phyloP scores from a whole-genome alignment of 176 grass and related monocot genomes.

The Lolium perenne region DNA sequence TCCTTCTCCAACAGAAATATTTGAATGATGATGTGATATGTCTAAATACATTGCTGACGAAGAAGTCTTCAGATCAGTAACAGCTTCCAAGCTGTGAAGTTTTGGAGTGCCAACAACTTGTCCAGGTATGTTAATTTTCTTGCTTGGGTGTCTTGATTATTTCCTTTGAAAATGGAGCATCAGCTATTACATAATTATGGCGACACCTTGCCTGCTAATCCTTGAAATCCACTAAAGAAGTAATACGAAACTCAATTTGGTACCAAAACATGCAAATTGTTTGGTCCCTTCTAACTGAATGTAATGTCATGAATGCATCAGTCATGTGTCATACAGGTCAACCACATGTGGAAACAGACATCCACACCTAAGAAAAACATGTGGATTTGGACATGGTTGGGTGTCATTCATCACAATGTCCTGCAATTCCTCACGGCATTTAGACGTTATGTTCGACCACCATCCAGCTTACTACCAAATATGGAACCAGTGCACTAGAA shows the following conservation, averaged over 20 bases:
- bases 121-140: slow-evolving; percentile 16
- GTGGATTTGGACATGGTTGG: slow-evolving; percentile 1
- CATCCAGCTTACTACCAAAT: not conserved
- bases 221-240: not conserved
- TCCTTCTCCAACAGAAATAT: slow-evolving; percentile 14
- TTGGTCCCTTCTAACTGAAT: not conserved
- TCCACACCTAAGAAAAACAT: not conserved
- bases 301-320: not conserved
- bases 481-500: not conserved
- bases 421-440: slow-evolving; percentile 9
- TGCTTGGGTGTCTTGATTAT: not conserved
- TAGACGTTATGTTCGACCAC: not conserved
- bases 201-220: not conserved
- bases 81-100: not conserved
- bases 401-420: not conserved
- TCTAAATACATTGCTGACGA: not conserved
- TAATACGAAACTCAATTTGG: not conserved
- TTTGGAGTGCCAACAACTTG: not conserved
- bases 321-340: not conserved
- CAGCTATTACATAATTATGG: not conserved
- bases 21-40: not conserved
- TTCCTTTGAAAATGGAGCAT: slow-evolving; percentile 16
- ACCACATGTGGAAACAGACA: slow-evolving; percentile 11
- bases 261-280: not conserved
- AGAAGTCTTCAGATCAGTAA: slow-evolving; percentile 28